Conservation (phyloP, 2,329 filamentous ascomycete genomes). For the Fusarium keratoplasticum region DNA sequence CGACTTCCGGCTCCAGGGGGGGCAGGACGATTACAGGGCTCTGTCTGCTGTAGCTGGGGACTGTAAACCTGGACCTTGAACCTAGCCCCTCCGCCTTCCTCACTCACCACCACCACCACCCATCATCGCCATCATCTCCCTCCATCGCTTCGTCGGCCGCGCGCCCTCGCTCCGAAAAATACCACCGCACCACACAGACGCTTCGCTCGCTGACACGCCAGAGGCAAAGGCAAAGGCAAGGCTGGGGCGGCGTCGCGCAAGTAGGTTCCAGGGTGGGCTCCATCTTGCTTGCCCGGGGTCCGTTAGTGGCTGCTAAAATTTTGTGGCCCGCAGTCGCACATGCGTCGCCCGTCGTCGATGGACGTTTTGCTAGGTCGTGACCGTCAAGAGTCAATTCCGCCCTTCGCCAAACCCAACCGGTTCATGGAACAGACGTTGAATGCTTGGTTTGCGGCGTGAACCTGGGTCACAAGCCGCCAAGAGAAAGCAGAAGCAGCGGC, state of each 20-base stretch:
- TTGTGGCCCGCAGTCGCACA: not conserved
- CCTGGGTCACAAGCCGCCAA: not conserved
- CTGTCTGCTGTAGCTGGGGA: not conserved
- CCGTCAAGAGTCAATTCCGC: conserved; percentile 10
- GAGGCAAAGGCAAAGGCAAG: not conserved
- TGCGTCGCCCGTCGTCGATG: not conserved
- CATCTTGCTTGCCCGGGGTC: not conserved
- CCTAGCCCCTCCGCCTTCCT: conserved; percentile 2
- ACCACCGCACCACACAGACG: not conserved
- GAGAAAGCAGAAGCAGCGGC: not conserved
- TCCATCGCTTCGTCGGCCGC: conserved; percentile 2
- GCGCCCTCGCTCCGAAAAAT: conserved; percentile 7
- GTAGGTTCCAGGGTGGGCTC: not conserved
- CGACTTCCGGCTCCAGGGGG: not conserved
- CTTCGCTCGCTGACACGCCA: not conserved
- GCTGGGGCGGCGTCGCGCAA: not conserved
- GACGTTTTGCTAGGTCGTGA: not conserved
- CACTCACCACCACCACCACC: conserved; percentile 6
- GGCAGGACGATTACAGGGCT: not conserved
- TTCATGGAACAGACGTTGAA: not conserved
- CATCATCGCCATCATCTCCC: not conserved
- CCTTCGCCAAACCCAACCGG: not conserved
- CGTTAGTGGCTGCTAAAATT: not conserved
- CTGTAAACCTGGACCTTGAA: not conserved
- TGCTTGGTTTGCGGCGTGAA: not conserved